Base-by-base conservation (phyloP, 2,329 filamentous ascomycete species). In the Helminthosporium solani region DNA sequence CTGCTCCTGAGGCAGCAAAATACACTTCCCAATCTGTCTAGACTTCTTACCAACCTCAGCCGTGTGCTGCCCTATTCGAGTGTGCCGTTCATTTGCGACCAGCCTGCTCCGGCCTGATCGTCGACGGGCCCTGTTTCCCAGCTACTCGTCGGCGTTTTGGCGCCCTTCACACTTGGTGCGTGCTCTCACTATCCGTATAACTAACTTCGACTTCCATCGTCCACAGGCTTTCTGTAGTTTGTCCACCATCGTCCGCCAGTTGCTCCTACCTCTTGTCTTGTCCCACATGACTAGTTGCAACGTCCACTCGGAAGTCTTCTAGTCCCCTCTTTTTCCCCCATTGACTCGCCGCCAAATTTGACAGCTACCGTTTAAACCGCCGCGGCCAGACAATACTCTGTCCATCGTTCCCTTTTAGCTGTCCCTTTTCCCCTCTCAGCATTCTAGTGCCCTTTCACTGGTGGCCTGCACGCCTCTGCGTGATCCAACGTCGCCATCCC, bases 151-250 rank as follows among this genome's bases (percentile, higher is more conserved):
- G 53, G 52, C 15, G 42, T 50, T 46, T 45, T 53, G 43, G 52
- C 56, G 52, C 40, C 50, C 60, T 53, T 56, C 53, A 61, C 61
- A 56, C 59, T 33, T 67, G 64, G 64, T 67, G 53, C 63, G 67
- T 70, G 66, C 65, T 59, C 52, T 43, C 46, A 46, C 54, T 35
- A 46, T 51, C 56, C 35, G 37, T 58, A 57, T 61, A 58, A 57
- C 47, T 54, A 46, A 47, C 47, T 40, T 56, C 51, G 48, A 46
- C 46, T 48, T 52, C 60, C 54, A 47, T 57, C 49, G n/a, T n/a
- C 57, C 61, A 63, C 56, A 58, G 62, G 45, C 59, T 50, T 58
- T 52, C 53, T 36, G 19, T 38, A 33, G 21, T 53, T 53, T 33
- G 42, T 52, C 44, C 44, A 49, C 55, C 44, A 44, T 47, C 47